These are phyloP conservation scores for Kalmusia sp. DNA, from an alignment of 2,329 filamentous ascomycete genomes.

Conservation along the genomic window DNA sequence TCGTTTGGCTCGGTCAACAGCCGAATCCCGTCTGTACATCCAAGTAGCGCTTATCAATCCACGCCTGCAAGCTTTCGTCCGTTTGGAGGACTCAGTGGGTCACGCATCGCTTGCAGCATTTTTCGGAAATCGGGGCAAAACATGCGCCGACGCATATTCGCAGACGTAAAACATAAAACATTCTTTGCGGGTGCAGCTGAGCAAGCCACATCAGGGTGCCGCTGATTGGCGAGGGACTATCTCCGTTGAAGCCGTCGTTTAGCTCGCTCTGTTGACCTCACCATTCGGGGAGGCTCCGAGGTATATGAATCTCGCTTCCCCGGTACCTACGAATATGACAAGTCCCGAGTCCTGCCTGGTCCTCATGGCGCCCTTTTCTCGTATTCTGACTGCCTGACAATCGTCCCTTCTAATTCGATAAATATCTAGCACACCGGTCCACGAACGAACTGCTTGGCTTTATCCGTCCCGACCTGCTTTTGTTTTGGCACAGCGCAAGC, in stretches of 20 bases:
- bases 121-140: conserved; percentile 6
- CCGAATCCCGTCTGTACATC: no score
- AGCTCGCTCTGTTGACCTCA: conserved; percentile 7
- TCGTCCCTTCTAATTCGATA: background rate
- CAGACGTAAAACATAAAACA: background rate
- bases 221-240: conserved; percentile 2
- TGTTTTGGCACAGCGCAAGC: background rate
- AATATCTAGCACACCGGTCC: no score
- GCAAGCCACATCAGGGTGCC: background rate
- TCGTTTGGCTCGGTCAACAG: no score
- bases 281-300: conserved; percentile 4
- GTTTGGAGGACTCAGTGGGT: background rate
- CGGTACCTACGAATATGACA: background rate
- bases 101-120: background rate
- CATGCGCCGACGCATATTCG: background rate
- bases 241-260: conserved; percentile 2
- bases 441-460: background rate
- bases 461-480: background rate
- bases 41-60: no score
- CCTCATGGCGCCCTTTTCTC: background rate
- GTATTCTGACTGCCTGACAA: background rate
- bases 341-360: background rate
- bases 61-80: no score
- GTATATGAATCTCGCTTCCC: conserved; percentile 7
- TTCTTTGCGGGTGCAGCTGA: background rate